Evolutionary conservation across 495 filamentous ascomycete species (phyloP), one percentile per base, ranked within the genome.

Genomic region (Halenospora varia): DNA sequence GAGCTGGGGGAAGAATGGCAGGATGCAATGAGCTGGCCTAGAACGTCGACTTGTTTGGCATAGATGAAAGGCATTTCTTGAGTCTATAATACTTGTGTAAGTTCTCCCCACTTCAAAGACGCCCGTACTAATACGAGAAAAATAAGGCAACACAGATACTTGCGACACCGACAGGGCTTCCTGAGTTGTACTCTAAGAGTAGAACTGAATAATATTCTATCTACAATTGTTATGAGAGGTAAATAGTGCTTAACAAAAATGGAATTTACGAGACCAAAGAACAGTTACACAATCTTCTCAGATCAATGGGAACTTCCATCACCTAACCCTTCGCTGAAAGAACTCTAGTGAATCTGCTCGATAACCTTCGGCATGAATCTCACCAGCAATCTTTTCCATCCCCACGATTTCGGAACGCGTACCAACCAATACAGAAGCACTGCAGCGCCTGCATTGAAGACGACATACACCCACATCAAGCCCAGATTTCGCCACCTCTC

Each of bases 401-500:
- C 35, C 48, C 10, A 50, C 47, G 18, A 9, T 78, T 90, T 91
- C 10, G 88, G 88, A 48, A 95, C 86, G 8, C 90, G 76, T 2
- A 81, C 77, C 53, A 90, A 68, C 86, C 87, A 95, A 72, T 94
- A 96, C 13, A 96, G 66, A 42, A 78, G 73, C 19, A 92, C 63
- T 0, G 88, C 90, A 25, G 69, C 84, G n/a, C 74, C 65, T 54
- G 90, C 70, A 67, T 96, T 96, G 73, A 93, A 62, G 23, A 85
- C 50, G 64, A 88, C 80, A 68, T 94, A 91, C 1, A 66, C 87
- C 26, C 88, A 66, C 44, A 96, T 64, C 57, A 96, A 88, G 46
- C 88, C 90, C 23, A 90, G 77, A 71, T 96, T 90, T 44, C 91
- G 78, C 88, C 88, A 92, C 40, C 82, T 75, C 70, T 93, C 73